phyloP scores from a whole-genome alignment of 805 yeast species.

The Lachancea mirantina region DNA sequence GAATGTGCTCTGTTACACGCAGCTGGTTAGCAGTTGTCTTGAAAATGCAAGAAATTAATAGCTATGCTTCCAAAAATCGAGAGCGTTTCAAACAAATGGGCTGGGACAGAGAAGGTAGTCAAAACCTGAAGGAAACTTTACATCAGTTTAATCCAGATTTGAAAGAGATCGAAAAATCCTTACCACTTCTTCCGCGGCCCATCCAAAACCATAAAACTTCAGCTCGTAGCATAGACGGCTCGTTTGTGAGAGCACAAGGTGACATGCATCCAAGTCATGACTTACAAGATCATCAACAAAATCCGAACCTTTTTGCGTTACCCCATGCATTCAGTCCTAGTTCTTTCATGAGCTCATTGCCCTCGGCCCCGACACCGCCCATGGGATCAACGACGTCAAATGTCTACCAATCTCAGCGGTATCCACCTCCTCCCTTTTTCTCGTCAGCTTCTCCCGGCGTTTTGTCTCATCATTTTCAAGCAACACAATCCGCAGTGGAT shows the following conservation, averaged over 20 bases:
- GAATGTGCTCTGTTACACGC: constrained; percentile 3
- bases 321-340: too few species aligned
- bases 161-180: constrained; percentile 2
- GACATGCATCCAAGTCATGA: too few species aligned
- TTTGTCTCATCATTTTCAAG: neutral
- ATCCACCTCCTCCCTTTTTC: neutral
- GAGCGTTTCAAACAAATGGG: constrained; percentile 1
- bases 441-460: neutral
- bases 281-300: too few species aligned
- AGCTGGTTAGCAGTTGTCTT: constrained; percentile 8
- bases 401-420: neutral
- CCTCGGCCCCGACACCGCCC: too few species aligned
- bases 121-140: constrained; percentile 1
- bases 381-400: too few species aligned
- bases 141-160: neutral
- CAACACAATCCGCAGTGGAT: neutral
- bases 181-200: constrained; percentile 3
- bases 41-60: constrained; percentile 8
- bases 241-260: too few species aligned
- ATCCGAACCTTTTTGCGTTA: too few species aligned
- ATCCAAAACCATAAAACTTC: neutral
- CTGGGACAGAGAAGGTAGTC: constrained; percentile 1
- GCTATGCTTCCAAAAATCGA: constrained; percentile 4
- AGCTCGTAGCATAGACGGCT: neutral
- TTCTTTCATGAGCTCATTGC: neutral